These are phyloP conservation scores for Hansfordia pulvinata DNA, from an alignment of 2,329 filamentous ascomycete genomes.

Conservation along the genomic window DNA sequence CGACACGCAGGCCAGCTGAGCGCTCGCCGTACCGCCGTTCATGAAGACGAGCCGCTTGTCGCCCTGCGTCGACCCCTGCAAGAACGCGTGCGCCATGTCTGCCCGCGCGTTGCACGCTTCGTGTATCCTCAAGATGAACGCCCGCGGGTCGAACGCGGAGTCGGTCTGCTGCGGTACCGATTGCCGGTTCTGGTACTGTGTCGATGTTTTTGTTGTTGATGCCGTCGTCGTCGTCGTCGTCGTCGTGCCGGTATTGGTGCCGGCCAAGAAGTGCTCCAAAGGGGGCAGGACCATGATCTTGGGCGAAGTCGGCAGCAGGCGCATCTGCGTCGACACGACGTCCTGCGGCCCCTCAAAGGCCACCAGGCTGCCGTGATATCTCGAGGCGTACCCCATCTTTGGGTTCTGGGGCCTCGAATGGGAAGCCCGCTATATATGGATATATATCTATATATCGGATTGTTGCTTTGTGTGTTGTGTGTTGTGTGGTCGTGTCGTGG, in stretches of 20 bases:
- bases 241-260: too few relatives aligned
- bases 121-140: constrained; percentile 35
- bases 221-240: too few relatives aligned
- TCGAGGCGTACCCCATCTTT: too few relatives aligned
- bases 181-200: too few relatives aligned
- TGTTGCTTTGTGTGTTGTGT: too few relatives aligned
- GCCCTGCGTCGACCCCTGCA: constrained; percentile 27
- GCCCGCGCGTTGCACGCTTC: constrained; percentile 31
- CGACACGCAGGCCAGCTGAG: constrained; percentile 38
- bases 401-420: too few relatives aligned
- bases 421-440: too few relatives aligned
- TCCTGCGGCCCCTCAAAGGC: constrained; percentile 46
- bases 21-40: constrained; percentile 42
- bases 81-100: constrained; percentile 34
- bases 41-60: constrained; percentile 45
- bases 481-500: too few relatives aligned
- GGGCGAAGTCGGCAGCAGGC: constrained; percentile 42
- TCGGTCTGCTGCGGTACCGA: constrained; percentile 14
- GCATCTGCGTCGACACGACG: constrained; percentile 42
- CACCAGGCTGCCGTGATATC: constrained; percentile 38
- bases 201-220: too few relatives aligned
- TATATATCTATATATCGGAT: too few relatives aligned
- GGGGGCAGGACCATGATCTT: constrained; percentile 43
- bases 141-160: constrained; percentile 20
- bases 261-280: constrained; percentile 30